Base-by-base conservation (phyloP, 768 basidiomycete genomes). In the Sarcodon sp. region DNA sequence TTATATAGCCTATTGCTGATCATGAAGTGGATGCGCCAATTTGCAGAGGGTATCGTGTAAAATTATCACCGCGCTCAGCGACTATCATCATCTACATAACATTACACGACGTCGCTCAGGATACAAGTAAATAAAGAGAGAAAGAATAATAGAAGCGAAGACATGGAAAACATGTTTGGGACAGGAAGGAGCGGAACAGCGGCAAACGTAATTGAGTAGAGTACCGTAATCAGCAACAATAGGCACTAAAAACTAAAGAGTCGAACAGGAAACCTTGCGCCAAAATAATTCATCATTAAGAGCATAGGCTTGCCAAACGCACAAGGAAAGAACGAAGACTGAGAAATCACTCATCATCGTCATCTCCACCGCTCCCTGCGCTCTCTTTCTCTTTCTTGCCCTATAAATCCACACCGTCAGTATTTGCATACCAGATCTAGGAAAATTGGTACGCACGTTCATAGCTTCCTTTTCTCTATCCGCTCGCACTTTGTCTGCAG, bases 401-500 rank as follows among this genome's bases (percentile, higher is more conserved):
- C 64, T 66, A 52, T 32, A 45, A 32, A 31, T 35, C n/a, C 21
- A 16, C 21, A 12, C 32, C 33, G 37, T 55, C 50, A 21, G 53
- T 45, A 18, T 10, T 15, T 1, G 32, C 33, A 11, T 0, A 33
- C 12, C 7, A 11, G 3, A 15, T n/a, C 43, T 1, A 10, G 21
- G 6, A 50, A 12, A 3, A 32, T 48, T 38, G 4, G 45, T 45
- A 64, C 69, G 48, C 49, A 74, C 72, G 41, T 70, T 61, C 57
- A 70, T 57, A 4, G 62, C 64, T 44, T 66, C 64, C 63, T 87
- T 88, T 64, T 90, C 88, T 49, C 80, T 74, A 57, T 90, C 91
- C 32, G 88, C 89, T 46, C 93, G 77, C 51, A 70, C 62, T 74
- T 96, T 97, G 69, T 97, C 93, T 48, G 75, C 73, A 36, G 82